Evolutionary conservation across 2,329 filamentous ascomycete species (phyloP).

Genomic region (Colletotrichum cordylinicola): DNA sequence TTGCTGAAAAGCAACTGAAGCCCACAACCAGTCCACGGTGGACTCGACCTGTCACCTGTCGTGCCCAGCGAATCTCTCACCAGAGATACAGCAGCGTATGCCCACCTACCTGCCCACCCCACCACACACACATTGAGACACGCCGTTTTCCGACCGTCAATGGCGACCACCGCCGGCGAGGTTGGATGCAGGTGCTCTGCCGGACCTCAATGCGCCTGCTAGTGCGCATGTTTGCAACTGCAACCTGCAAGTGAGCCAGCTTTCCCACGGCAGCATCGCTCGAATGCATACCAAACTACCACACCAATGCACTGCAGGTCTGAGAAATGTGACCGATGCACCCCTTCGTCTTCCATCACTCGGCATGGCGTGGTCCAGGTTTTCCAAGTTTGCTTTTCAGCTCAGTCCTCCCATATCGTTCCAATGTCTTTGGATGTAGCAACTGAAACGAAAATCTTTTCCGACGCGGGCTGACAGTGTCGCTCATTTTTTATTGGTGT

Average conservation of each 20-base stretch:
- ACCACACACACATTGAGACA: background rate
- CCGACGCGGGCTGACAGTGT: background rate
- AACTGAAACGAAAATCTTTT: background rate
- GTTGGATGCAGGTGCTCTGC: background rate
- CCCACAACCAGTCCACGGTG: background rate
- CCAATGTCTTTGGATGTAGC: background rate
- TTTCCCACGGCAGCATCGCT: background rate
- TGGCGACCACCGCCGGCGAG: background rate
- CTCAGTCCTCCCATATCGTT: background rate
- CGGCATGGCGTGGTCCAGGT: background rate
- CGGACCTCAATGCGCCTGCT: background rate
- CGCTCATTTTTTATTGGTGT: background rate
- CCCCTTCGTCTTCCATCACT: slow-evolving; percentile 11
- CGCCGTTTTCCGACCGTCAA: background rate
- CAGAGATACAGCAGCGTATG: background rate
- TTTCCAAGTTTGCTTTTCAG: background rate
- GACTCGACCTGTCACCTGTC: slow-evolving; percentile 8
- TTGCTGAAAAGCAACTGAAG: background rate
- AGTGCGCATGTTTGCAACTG: background rate
- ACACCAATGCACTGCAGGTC: slow-evolving; percentile 12
- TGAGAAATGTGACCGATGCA: slow-evolving; percentile 14
- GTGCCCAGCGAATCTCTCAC: background rate
- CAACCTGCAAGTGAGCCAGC: background rate
- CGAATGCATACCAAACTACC: background rate
- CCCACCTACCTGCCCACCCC: background rate